Base-by-base conservation (phyloP, 371 early-diverging fungal genomes). In the Dichotomocladium elegans region DNA sequence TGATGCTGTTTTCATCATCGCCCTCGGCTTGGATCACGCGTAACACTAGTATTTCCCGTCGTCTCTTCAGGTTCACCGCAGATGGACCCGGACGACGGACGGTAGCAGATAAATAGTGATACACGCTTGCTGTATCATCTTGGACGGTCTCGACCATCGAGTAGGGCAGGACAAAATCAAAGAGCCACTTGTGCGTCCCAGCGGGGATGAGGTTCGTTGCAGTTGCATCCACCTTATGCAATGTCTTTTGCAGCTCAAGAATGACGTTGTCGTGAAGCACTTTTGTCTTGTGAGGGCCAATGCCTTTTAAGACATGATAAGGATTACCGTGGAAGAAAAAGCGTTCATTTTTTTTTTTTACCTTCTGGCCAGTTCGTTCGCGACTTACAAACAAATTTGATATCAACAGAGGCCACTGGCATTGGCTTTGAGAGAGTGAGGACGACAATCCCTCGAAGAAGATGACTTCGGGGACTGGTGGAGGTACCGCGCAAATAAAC, bases 291-390 rank as follows among this genome's bases (percentile, higher is more conserved):
- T 68, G 61, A 5, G 69, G 41, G 4, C 76, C 76, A 55, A 72
- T 51, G 14, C 61, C 66, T 61, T 33, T 24, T 8, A 30, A 26
- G 3, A 12, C 35, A n/a, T 24, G 4, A 1, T 9, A 10, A 17
- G 3, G 19, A 19, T 11, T 34, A 9, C 8, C 29, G 34, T 0
- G 22, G 19, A 35, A 3, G 29, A 15, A n/a, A n/a, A n/a, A n/a
- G n/a, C n/a, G n/a, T n/a, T n/a, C n/a, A n/a, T 25, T 35, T 12
- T 27, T 26, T 37, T 34, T 34, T 14, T 42, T 43, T 66, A 77
- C 77, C 74, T 66, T 77, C 74, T 7, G 78, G 78, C 78, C 78
- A 77, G 11, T 73, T 34, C 24, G 52, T 70, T 19, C 63, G 52
- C 4, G 69, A 62, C 51, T 72, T 70, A 9, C 78, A 74, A 33